Evolutionary conservation across 75 land plant genomes (phyloP), one percentile per base, ranked within the genome.

Genomic region (Picea glauca): DNA sequence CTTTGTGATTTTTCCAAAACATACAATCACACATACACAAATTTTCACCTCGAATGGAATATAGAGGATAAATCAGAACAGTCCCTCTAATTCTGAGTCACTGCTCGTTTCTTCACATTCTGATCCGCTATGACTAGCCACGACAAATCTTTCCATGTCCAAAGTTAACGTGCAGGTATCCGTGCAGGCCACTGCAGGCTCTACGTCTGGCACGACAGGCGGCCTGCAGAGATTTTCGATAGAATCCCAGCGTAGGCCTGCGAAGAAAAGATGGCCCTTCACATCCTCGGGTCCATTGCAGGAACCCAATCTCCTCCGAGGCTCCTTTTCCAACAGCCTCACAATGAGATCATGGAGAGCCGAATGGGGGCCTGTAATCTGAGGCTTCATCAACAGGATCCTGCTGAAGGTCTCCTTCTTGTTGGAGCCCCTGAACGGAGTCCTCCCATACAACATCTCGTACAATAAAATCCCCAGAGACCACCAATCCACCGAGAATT

Each of bases 401-500:
- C 85, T 78, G 65, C 67, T 70, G 76, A 88, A 86, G 15, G 89
- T 89, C 60, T 87, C 89, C 58, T 84, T 82, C 75, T 80, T 74
- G 46, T 67, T 77, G 12, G 46, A 13, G 31, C 88, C 88, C 58
- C 75, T 77, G 78, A 89, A 89, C 50, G 91, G 91, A 31, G 91
- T 84, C 23, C 59, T 73, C 1, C 86, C 91, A 75, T 84, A 84
- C 23, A 82, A 61, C 81, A 89, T 77, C 76, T 89, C 91, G 78
- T 82, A 84, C 8, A 89, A 77, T 4, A 89, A 63, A 17, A 89
- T 65, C 15, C 91, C 91, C 1, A 87, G 78, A 60, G 84, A 70
- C 91, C 91, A 89, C 89, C 84, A 84, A 73, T 89, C 91, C 30
- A 85, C 91, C 0, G 87, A 76, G 68, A 78, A 75, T 23, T 82